Base-by-base conservation (phyloP, 2,329 filamentous ascomycete species). In the Coleophoma cylindrospora region DNA sequence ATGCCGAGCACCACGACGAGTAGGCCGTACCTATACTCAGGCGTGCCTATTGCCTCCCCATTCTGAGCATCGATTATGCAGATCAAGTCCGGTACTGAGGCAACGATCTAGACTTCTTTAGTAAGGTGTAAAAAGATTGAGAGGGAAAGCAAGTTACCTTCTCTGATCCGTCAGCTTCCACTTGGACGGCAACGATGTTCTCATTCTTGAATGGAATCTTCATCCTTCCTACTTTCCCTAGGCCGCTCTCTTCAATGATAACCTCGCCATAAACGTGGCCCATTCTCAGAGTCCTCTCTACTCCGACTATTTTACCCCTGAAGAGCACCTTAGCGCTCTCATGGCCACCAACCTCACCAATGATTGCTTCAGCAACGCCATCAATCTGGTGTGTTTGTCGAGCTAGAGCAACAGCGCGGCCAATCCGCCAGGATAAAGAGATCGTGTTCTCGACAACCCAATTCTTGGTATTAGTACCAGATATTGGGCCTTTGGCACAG, bases 201-300 rank as follows among this genome's bases (percentile, higher is more conserved):
- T 88, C 84, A 64, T 87, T 87, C 67, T 86, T 86, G 70, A 87
- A 87, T 0, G 83, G 83, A 47, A 87, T 83, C 61, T 79, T 83
- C 61, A 86, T 66, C 63, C 8, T 68, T 65, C 40, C 65, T 27
- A 49, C 33, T 3, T 21, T 21, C 54, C 61, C 50, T 21, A 50
- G 71, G 15, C 67, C 66, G 1, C 71, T 74, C 19, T 40, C 9
- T 51, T 79, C 73, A 48, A 84, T 77, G 32, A 76, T 71, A 52
- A 79, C 77, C 60, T 80, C 77, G 10, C 80, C 80, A 56, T 82
- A 81, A 6, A 78, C 71, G 55, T 84, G 76, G 1, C 81, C 80
- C 58, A 75, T 77, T 52, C 73, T 72, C 43, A 83, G 60, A 0
- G 71, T 73, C 40, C 80, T 68, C 62, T 83, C 75, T 0, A 85